Base-by-base conservation (phyloP, 495 filamentous ascomycete species). In the Arthonia radiata region DNA sequence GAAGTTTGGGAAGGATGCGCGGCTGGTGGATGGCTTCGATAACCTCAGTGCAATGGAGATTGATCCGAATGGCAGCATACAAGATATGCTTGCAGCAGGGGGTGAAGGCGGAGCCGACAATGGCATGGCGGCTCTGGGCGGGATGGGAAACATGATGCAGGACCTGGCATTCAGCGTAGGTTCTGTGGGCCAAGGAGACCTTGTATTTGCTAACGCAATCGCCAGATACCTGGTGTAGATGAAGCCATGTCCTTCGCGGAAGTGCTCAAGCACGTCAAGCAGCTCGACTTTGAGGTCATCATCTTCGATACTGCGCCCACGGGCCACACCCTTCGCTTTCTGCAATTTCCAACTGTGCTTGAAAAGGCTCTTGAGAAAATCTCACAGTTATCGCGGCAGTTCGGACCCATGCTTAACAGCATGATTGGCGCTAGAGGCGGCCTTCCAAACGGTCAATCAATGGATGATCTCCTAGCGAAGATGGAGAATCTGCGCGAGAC, bases 241-340 rank as follows among this genome's bases (percentile, higher is more conserved):
- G 86, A 99, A 50, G 86, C 86, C 42, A 94, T 94, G 89, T 93
- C 86, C 26, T 99, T 94, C 42, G 86, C 86, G 40, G 86, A 94
- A 53, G 86, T 94, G 26, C 63, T 94, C 33, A 94, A 99, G 52
- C 89, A 99, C 53, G 86, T 99, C 54, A 94, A 94, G 51, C 89
- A 77, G n/a, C 70, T 94, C 35, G 89, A 79, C 6, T 99, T 94
- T 62, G 86, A 92, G 46, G 72, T 79, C 38, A 92, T 99, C 50
- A 78, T 99, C 46, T 99, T 94, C 66, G 86, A 99, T 43, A 99
- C 86, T 23, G 86, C 86, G 1, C 86, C 86, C 5, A 99, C 86
- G n/a, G 86, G 86, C 25, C 86, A 99, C 61, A 99, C 86, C 0
- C 69, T 99, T 30, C 86, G 86, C 39, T 99, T 99, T 59, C 69